Evolutionary conservation across 2,329 filamentous ascomycete species (phyloP), one percentile per base, ranked within the genome.

Genomic region (Hymenoscyphus albidus): DNA sequence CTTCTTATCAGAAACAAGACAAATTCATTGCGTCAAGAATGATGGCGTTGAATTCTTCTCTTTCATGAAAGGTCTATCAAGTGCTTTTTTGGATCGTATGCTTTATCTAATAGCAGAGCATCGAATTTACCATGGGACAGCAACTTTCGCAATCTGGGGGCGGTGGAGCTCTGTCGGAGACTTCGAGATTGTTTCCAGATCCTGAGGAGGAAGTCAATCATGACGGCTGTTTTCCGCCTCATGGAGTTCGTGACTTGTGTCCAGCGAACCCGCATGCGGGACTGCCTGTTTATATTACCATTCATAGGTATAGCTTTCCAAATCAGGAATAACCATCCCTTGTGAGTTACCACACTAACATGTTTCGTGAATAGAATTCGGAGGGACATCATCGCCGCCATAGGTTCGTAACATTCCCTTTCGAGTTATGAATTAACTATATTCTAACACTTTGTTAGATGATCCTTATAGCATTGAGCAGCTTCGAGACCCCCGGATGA

Each of bases 401-500:
- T 88, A 59, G 86, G 88, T 78, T 83, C 84, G 74, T 83, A 84
- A 48, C 31, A 27, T 3, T 48, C 38, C 18, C 10, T 2, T 54
- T 27, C 48, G 3, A 54, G 10, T 9, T 5, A 22, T 3, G 5
- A 13, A n/a, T 22, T 27, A 10, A 13, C 18, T 9, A 22, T 54
- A 2, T 54, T 54, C 9, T 54, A 12, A 54, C 48, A 13, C n/a
- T 3, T 2, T 13, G 13, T 13, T 70, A 83, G 85, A 87, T 75
- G 85, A 87, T 74, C 84, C 85, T 31, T 87, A 87, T 73, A 91
- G 86, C 64, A 80, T 90, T 63, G 89, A 93, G 70, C 91, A 95
- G 79, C 80, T 96, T 68, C 85, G 88, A 72, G 90, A 92, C 75
- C 88, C 92, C 63, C 85, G 91, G 65, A 92, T 95, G 81, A 95